phyloP scores from a whole-genome alignment of 176 grass and related monocot species.

The Metroxylon sagu region DNA sequence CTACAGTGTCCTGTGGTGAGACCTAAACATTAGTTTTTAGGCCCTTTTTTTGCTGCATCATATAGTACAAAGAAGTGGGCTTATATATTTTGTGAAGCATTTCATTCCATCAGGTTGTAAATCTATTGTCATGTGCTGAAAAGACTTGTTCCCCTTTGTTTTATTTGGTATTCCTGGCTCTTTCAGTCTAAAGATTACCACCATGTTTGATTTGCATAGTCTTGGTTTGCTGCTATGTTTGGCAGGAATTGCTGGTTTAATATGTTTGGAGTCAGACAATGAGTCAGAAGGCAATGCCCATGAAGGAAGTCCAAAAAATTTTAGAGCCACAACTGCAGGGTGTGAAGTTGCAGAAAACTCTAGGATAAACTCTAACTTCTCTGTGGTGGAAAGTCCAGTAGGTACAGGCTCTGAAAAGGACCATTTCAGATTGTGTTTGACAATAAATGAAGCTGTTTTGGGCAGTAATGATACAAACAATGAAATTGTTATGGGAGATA shows the following conservation, averaged over 20 bases:
- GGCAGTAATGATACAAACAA: conserved; percentile 3
- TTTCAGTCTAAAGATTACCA: not conserved
- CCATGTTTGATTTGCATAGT: not conserved
- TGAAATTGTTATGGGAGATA: not conserved
- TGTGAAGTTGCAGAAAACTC: not conserved
- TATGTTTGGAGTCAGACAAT: conserved; percentile 56
- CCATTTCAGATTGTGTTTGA: not conserved
- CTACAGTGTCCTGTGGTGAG: too few species aligned
- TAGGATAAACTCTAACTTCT: not conserved
- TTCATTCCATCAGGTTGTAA: too few species aligned
- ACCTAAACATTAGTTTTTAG: too few species aligned
- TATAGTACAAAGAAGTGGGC: too few species aligned
- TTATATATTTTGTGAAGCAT: too few species aligned
- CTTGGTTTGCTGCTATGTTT: not conserved
- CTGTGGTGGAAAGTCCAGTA: not conserved
- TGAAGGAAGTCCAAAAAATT: not conserved
- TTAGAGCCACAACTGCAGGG: not conserved
- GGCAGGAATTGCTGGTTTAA: conserved; percentile 29
- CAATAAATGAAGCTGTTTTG: not conserved
- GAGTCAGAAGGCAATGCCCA: conserved; percentile 19
- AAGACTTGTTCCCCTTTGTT: conserved; percentile 11
- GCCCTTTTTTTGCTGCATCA: too few species aligned
- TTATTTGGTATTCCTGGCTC: too few species aligned
- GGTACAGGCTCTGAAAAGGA: not conserved
- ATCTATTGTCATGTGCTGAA: not conserved